Percentiles rank a stretch among this genome's conserved stretches.
Conservation (phyloP, 495 filamentous ascomycete species). For the Neurospora terricola region DNA sequence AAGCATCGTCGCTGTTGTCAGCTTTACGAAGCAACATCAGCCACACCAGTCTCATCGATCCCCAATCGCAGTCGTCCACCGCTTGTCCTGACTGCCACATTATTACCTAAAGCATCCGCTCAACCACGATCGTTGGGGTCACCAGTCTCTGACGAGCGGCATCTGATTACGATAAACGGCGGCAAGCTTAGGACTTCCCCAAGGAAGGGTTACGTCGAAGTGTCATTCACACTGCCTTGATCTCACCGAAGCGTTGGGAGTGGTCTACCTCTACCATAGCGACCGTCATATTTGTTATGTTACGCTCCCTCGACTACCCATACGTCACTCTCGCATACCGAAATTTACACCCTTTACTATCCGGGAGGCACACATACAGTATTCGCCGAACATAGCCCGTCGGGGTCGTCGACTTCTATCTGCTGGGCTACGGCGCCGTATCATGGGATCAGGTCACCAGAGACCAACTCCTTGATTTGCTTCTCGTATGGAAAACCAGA, state of each 20-base stretch:
- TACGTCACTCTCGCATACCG: background rate
- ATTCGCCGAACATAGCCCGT: background rate
- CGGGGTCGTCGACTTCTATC: background rate
- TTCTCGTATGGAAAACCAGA: background rate
- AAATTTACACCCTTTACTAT: background rate
- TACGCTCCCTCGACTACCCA: background rate
- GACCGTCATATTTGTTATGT: background rate
- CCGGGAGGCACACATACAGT: background rate
- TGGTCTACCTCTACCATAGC: background rate
- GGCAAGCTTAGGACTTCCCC: background rate
- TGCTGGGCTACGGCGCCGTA: background rate
- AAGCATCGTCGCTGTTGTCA: background rate
- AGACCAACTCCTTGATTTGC: background rate
- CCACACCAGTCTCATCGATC: background rate
- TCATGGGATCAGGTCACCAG: background rate
- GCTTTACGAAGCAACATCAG: background rate
- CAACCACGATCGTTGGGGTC: background rate
- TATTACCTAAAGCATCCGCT: background rate
- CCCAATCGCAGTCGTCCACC: background rate
- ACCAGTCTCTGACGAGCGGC: background rate
- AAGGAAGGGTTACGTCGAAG: background rate
- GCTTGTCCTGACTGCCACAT: background rate
- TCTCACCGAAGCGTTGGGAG: background rate
- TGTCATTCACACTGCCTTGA: background rate
- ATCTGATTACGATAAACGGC: background rate